phyloP scores from a whole-genome alignment of 78 protist species.

The Bigelowiella natans region DNA sequence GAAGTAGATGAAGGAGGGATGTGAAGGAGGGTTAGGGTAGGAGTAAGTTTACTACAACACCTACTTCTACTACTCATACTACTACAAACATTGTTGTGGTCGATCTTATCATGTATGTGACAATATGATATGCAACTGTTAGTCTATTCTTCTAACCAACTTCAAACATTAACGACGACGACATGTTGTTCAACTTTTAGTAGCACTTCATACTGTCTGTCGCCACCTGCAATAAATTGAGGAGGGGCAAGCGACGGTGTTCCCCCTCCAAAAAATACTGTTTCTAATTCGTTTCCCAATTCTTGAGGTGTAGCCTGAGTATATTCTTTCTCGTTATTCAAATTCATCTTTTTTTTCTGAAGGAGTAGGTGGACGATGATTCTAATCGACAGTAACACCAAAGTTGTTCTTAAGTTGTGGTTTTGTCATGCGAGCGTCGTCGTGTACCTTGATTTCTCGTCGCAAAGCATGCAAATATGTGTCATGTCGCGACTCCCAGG shows the following conservation, averaged over 20 bases:
- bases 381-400: too few species aligned
- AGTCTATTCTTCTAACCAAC: not conserved
- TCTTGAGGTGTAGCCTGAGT: not conserved
- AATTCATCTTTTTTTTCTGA: too few species aligned
- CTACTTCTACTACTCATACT: not conserved
- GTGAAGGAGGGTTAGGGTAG: too few species aligned
- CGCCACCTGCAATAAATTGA: not conserved
- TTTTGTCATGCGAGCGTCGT: too few species aligned
- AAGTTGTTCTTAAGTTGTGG: too few species aligned
- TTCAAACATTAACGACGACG: not conserved
- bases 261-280: not conserved
- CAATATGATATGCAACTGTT: not conserved
- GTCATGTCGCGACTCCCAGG: not conserved
- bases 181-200: not conserved
- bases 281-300: not conserved
- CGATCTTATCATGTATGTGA: not conserved
- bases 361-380: too few species aligned
- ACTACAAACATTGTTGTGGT: not conserved
- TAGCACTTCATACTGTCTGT: too few species aligned
- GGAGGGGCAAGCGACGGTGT: not conserved
- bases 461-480: not conserved
- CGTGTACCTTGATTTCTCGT: not conserved
- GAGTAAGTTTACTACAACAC: not conserved
- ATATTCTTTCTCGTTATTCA: too few species aligned
- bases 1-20: too few species aligned